phyloP scores from a whole-genome alignment of 768 basidiomycete species.

The Phylloporus scabripes region DNA sequence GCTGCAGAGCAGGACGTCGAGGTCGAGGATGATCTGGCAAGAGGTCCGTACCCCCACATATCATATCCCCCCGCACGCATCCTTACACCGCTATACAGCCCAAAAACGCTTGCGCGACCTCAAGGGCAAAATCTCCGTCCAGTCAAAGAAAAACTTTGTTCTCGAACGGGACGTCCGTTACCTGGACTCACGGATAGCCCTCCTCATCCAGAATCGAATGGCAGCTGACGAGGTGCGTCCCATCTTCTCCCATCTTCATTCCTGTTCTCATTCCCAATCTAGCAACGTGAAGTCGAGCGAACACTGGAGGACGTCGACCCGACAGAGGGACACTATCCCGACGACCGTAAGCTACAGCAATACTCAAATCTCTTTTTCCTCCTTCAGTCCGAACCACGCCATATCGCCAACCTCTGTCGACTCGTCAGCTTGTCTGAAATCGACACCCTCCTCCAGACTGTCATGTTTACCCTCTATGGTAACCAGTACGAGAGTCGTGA shows the following conservation, averaged over 20 bases:
- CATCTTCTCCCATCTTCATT: not conserved
- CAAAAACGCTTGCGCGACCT: conserved; percentile 96
- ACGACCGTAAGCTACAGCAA: conserved; percentile 90
- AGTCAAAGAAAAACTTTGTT: conserved; percentile 99
- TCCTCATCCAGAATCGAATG: conserved; percentile 98
- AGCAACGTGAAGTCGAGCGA: conserved; percentile 94
- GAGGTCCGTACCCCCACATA: conserved; percentile 51
- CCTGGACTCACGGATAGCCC: conserved; percentile 92
- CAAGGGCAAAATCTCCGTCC: conserved; percentile 94
- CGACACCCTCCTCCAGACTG: conserved; percentile 97
- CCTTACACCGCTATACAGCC: conserved; percentile 54
- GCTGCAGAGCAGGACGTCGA: conserved; percentile 98
- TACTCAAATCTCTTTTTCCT: conserved; percentile 99
- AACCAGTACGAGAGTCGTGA: conserved; percentile 99
- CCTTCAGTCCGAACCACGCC: conserved; percentile 94
- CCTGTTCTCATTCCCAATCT: conserved; percentile 9
- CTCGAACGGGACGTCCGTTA: conserved; percentile 98
- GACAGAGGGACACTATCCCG: conserved; percentile 86
- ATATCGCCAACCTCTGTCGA: conserved; percentile 93
- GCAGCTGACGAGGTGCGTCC: conserved; percentile 81
- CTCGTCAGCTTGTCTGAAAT: conserved; percentile 96
- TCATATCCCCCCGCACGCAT: not conserved
- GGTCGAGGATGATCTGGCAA: conserved; percentile 92
- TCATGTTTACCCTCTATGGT: conserved; percentile 99
- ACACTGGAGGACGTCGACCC: conserved; percentile 96